Conservation (phyloP, 345 rosid genomes). For the Melastoma malabathricum region DNA sequence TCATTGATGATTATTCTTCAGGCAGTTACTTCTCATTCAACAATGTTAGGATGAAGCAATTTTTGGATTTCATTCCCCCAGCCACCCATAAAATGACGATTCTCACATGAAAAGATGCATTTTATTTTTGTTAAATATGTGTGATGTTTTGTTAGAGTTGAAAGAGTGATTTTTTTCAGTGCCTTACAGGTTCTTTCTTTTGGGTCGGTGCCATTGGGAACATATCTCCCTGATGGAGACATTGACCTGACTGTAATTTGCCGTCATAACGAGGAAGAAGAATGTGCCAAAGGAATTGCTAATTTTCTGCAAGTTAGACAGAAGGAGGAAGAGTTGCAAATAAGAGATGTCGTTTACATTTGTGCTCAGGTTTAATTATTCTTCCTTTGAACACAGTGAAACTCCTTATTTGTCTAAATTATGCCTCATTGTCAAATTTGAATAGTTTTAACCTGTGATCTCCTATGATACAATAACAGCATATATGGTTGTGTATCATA, state of each 20-base stretch:
- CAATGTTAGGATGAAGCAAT: too few species aligned
- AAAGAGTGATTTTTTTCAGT: neutral
- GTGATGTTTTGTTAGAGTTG: slow-evolving; percentile 1
- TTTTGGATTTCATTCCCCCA: too few species aligned
- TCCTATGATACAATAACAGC: too few species aligned
- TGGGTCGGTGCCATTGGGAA: slow-evolving; percentile 76
- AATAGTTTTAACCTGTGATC: too few species aligned
- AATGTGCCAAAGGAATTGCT: slow-evolving; percentile 33
- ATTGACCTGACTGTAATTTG: slow-evolving; percentile 69
- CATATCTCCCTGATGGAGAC: slow-evolving; percentile 92
- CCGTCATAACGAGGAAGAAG: slow-evolving; percentile 43
- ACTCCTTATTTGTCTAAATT: too few species aligned
- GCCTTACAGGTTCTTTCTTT: slow-evolving; percentile 46
- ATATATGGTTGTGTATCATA: too few species aligned
- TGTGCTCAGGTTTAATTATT: slow-evolving; percentile 52
- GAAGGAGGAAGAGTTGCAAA: slow-evolving; percentile 27
- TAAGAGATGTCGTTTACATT: slow-evolving; percentile 57
- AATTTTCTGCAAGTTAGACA: slow-evolving; percentile 33
- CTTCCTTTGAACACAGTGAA: neutral
- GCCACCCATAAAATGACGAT: too few species aligned
- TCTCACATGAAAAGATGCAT: neutral
- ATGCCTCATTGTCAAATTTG: too few species aligned
- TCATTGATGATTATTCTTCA: too few species aligned
- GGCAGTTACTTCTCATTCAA: too few species aligned
- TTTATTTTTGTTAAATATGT: neutral